These are phyloP conservation scores for Penicillium olsonii DNA, from an alignment of 2,329 filamentous ascomycete species.

Conservation along the genomic window DNA sequence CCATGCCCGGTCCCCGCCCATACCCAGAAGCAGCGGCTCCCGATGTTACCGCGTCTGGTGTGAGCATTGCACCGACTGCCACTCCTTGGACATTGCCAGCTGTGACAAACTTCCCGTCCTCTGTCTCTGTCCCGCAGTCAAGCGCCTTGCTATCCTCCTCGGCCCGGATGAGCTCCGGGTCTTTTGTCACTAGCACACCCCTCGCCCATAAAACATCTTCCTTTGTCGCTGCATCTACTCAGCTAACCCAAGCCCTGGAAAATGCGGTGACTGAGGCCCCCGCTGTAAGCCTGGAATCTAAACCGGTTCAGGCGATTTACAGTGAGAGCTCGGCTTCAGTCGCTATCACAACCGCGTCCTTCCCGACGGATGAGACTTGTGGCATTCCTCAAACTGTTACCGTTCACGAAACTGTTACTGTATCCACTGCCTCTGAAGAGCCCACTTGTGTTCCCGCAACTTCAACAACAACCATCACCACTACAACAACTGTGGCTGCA, in stretches of 20 bases:
- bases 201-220: background rate
- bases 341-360: background rate
- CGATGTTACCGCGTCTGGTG: slow-evolving; percentile 1
- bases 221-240: background rate
- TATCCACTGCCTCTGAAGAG: background rate
- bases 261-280: too few species aligned
- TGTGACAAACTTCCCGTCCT: background rate
- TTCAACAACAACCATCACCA: slow-evolving; percentile 1
- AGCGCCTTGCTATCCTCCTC: background rate
- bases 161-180: background rate
- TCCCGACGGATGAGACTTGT: background rate
- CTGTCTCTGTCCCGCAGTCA: background rate
- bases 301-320: background rate
- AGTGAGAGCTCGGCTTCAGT: background rate
- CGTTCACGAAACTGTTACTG: slow-evolving; percentile 1
- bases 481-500: background rate
- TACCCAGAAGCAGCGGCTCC: background rate
- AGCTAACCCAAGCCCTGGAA: too few species aligned
- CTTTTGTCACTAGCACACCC: background rate
- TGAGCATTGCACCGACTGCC: slow-evolving; percentile 1
- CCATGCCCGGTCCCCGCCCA: slow-evolving; percentile 7
- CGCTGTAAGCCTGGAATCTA: too few species aligned
- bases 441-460: background rate
- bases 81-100: background rate
- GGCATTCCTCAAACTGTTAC: background rate